Percentiles rank a stretch among this genome's conserved stretches.
phyloP scores from a whole-genome alignment of 257 asterid species.

The Ophiorrhiza pumila region DNA sequence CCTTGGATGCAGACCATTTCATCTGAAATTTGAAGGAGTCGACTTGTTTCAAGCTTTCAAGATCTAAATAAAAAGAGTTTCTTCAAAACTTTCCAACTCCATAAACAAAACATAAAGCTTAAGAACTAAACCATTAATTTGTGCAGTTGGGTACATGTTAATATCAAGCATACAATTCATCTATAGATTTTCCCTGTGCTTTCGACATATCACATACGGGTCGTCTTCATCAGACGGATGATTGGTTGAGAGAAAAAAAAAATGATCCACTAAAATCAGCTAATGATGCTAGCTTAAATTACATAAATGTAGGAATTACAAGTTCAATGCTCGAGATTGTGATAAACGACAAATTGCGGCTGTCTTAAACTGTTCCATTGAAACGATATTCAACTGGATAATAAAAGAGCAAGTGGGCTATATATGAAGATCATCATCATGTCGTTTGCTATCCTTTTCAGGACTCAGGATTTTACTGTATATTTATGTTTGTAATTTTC shows the following conservation, averaged over 20 bases:
- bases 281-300: neutral
- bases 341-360: neutral
- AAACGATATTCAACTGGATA: neutral
- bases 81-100: no score
- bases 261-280: neutral
- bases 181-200: no score
- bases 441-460: neutral
- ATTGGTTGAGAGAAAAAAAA: neutral
- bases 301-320: neutral
- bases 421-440: neutral
- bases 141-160: no score
- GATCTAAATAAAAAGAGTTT: no score
- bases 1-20: no score
- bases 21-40: no score
- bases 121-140: no score
- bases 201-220: no score
- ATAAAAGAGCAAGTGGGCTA: neutral
- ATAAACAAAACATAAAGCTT: no score
- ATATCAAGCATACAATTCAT: no score
- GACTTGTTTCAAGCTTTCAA: no score
- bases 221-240: neutral
- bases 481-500: neutral
- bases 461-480: neutral
- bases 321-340: neutral
- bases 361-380: neutral